Conservation (phyloP, 2,329 filamentous ascomycete species). For the Xylogone sp. region DNA sequence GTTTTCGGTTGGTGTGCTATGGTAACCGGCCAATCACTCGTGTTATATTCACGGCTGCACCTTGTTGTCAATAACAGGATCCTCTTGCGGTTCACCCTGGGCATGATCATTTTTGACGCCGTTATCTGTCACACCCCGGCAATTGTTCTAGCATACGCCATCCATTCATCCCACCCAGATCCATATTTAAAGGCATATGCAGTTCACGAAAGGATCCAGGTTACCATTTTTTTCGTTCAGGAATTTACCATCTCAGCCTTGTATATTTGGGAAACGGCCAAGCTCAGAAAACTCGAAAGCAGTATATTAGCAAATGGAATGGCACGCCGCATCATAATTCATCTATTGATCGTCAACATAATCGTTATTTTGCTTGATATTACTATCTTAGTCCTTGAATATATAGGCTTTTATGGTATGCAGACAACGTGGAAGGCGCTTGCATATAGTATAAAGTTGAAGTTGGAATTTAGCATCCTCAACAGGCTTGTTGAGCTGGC, state of each 20-base stretch:
- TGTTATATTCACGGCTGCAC: slow-evolving; percentile 53
- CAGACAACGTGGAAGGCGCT: slow-evolving; percentile 35
- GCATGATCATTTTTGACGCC: slow-evolving; percentile 48
- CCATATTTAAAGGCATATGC: slow-evolving; percentile 31
- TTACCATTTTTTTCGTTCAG: slow-evolving; percentile 41
- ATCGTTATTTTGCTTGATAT: slow-evolving; percentile 43
- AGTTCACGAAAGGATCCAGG: slow-evolving; percentile 39
- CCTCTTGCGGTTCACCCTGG: slow-evolving; percentile 40
- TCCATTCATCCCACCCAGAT: slow-evolving; percentile 1
- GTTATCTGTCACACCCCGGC: slow-evolving; percentile 46
- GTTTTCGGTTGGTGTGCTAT: slow-evolving; percentile 40
- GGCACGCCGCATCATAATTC: slow-evolving; percentile 24
- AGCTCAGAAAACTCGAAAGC: not conserved
- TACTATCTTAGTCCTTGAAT: slow-evolving; percentile 32
- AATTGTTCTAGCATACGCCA: slow-evolving; percentile 44
- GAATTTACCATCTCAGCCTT: slow-evolving; percentile 42
- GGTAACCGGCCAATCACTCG: slow-evolving; percentile 44
- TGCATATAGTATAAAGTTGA: slow-evolving; percentile 39
- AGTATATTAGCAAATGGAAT: too few species aligned
- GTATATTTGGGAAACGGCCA: slow-evolving; percentile 47
- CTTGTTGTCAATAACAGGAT: slow-evolving; percentile 44
- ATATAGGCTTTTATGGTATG: slow-evolving; percentile 30
- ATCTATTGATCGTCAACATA: slow-evolving; percentile 42
- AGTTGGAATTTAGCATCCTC: slow-evolving; percentile 45
- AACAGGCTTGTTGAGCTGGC: slow-evolving; percentile 16